Base-by-base conservation (phyloP, 2,329 filamentous ascomycete genomes). In the Chalara sp. region DNA sequence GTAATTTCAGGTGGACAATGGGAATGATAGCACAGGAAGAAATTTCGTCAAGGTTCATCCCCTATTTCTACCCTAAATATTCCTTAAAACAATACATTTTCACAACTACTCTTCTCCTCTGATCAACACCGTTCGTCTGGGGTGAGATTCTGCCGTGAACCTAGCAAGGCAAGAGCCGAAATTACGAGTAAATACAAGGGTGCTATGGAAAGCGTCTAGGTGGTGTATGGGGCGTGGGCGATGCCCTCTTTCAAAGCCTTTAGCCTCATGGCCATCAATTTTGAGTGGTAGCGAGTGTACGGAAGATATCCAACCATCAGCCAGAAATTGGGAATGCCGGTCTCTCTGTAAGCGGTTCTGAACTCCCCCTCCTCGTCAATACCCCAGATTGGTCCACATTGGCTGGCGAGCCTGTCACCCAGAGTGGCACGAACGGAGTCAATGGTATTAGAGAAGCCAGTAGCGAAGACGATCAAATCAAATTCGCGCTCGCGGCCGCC, bases 361-460 rank as follows among this genome's bases (percentile, higher is more conserved):
- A 73, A 47, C 55, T 77, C 74, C 2, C 73, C 73, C 50, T 76
- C 74, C 33, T 68, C 63, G 56, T 78, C 72, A 47, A 77, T 62
- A 37, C 72, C 73, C 70, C 74, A 76, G 8, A 76, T 71, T 59
- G 75, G 72, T 32, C 67, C 69, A 21, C 74, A 70, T 6, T 68
- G 63, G 55, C 76, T 70, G 0, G 75, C 76, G 28, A 80, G 63
- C 49, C 72, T 68, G 50, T 76, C 70, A 2, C 78, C 78, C 42
- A 81, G 65, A 4, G 76, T 70, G 52, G 74, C 73, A 28, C 72
- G 62, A 21, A 73, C 70, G 1, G 71, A 73, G 0, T 71, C 76
- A 6, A 70, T 66, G 75, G 80, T 81, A 56, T 78, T 79, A 41
- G 76, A 68, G 56, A 76, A 81, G 2, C 73, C 69, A 0, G 70